Percentiles rank a stretch among this genome's conserved stretches.
Evolutionary conservation across 306 rosid species (phyloP).

Genomic region (Elaeagnus macrophylla): DNA sequence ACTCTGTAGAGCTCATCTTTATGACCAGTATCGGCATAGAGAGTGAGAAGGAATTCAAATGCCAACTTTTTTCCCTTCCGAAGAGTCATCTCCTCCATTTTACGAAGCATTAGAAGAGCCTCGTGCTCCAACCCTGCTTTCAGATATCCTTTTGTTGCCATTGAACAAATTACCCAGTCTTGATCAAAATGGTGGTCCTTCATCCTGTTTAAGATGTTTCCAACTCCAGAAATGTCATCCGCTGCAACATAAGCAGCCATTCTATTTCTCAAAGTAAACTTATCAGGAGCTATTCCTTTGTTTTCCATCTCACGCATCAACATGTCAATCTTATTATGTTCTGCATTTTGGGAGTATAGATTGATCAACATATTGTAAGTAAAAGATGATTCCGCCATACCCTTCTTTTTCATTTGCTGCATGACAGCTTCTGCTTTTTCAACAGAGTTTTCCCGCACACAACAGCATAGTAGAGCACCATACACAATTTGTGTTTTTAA

Average conservation of each 20-base stretch:
- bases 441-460: constrained; percentile 20
- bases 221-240: constrained; percentile 21
- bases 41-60: constrained; percentile 25
- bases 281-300: constrained; percentile 24
- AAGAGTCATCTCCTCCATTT: constrained; percentile 21
- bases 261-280: constrained; percentile 28
- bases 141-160: constrained; percentile 33
- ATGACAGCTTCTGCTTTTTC: constrained; percentile 26
- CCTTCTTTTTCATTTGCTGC: constrained; percentile 25
- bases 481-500: constrained; percentile 14
- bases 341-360: constrained; percentile 28
- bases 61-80: constrained; percentile 3
- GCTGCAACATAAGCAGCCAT: constrained; percentile 24
- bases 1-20: constrained; percentile 28
- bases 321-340: constrained; percentile 23
- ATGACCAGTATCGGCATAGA: constrained; percentile 18
- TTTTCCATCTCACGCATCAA: constrained; percentile 29
- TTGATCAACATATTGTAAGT: constrained; percentile 30
- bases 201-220: constrained; percentile 17
- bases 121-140: constrained; percentile 20
- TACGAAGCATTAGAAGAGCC: constrained; percentile 23
- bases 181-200: constrained; percentile 6
- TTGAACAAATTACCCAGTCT: constrained; percentile 28
- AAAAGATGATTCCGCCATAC: constrained; percentile 16
- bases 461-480: constrained; percentile 26